Base-by-base conservation (phyloP, 2,329 filamentous ascomycete species). In the Venturia carpophila region DNA sequence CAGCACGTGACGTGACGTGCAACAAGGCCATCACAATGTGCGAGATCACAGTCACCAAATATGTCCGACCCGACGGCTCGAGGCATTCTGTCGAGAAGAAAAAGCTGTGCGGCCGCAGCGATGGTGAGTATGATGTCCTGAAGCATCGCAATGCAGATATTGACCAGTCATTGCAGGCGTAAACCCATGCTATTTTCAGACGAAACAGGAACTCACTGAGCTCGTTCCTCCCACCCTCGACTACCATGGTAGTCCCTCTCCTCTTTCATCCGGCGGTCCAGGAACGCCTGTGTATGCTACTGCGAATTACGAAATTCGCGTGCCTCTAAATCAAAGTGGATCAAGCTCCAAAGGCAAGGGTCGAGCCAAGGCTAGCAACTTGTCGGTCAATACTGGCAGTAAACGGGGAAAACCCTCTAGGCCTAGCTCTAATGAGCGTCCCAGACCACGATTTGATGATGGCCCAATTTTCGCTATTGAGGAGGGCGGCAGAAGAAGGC, bases 111-210 rank as follows among this genome's bases (percentile, higher is more conserved):
- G 30, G 21, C 39, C 52, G 55, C 9, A 61, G 55, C 56, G 64
- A 65, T 62, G 64, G 58, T 52, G 37, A 42, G n/a, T n/a, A 15
- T 5, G 10, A 13, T 2, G 19, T 6, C 17, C 37, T n/a, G 3
- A 37, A 58, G 30, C 52, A 19, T 11, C 5, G 13, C 19, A 9
- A 4, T 7, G 9, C 13, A 27, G n/a, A 34, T 4, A 21, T 27
- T 58, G 30, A 58, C 30, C 52, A 37, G 30, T 21, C 27, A 37
- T 37, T 27, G n/a, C 30, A 58, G 52, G 52, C 30, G 52, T 58
- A 34, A 65, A 65, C 34, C 64, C 64, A 65, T 65, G 64, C 41
- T 30, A 34, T 37, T 52, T 64, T 34, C 52, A 65, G 7, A 58
- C 37, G 21, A 37, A n/a, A 17, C 39, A 39, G 30, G 56, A 65